Evolutionary conservation across 805 yeast species (phyloP), one percentile per base, ranked within the genome.

Genomic region (Barnettozyma vustinii): DNA sequence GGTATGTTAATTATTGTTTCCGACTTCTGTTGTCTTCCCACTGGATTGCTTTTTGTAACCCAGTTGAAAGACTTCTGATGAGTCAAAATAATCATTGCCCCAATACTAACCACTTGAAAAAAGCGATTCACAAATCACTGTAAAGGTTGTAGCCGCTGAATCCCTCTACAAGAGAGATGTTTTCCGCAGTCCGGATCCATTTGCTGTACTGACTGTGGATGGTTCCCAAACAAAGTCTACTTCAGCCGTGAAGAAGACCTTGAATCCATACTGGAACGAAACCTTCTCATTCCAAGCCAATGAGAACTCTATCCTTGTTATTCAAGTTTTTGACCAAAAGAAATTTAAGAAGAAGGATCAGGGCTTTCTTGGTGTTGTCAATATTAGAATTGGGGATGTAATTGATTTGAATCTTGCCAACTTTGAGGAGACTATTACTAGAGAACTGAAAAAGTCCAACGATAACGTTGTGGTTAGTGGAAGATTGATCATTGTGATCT

Each of bases 211-310:
- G 53, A 92, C 98, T 12, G 91, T 94, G n/a, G 99, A 94, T 67
- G 98, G 98, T 4, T 83, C 87, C 19, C 99, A 94, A 65, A 94
- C 98, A 1, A 89, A 89, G 63, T 86, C 97, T 18, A 94, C 99
- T 1, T 81, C 89, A 45, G 94, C 96, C 33, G 94, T 95, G 27
- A 88, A 89, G 62, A 90, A 88, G 69, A 94, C 98, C 2, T 72
- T 92, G 58, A 89, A 94, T 62, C 99, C 99, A 10, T 94, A 91
- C 69, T 94, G 99, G 99, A 91, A 94, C 69, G 97, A 94, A 68
- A 72, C 86, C 2, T 94, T 92, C 62, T 79, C 79, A 48, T 90
- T 94, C 68, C 77, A 76, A 47, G 86, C 83, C 37, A 78, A 74
- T 45, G 96, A 87, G 60, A 85, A 85, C 61, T 85, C 96, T 9